Percentiles rank a stretch among this genome's conserved stretches.
These are phyloP conservation scores for Fusarium sp. DNA, from an alignment of 2,329 filamentous ascomycete genomes.

Conservation along the genomic window DNA sequence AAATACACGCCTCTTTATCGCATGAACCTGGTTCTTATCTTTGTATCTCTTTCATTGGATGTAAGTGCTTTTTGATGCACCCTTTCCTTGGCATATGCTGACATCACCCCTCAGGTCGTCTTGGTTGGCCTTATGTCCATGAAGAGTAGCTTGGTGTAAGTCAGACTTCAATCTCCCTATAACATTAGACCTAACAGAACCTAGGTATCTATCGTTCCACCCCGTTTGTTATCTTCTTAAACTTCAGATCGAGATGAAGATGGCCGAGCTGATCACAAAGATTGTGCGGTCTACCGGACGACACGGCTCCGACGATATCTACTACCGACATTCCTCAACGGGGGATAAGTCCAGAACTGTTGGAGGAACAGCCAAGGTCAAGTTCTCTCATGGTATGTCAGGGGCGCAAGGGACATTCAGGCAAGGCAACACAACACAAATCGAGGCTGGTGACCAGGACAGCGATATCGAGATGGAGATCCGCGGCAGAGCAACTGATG, in stretches of 20 bases:
- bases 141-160: slow-evolving; percentile 42
- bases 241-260: slow-evolving; percentile 63
- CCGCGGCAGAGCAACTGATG: not conserved
- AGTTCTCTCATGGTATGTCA: not conserved
- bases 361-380: not conserved
- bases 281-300: slow-evolving; percentile 29
- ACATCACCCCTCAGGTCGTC: slow-evolving; percentile 17
- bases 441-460: slow-evolving; percentile 24
- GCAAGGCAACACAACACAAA: not conserved
- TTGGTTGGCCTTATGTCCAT: slow-evolving; percentile 46
- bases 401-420: not conserved
- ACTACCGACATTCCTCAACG: slow-evolving; percentile 11
- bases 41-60: slow-evolving; percentile 43
- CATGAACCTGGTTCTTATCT: slow-evolving; percentile 44
- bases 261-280: slow-evolving; percentile 61
- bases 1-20: slow-evolving; percentile 61
- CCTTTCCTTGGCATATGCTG: accelerated
- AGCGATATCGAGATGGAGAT: slow-evolving; percentile 8
- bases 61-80: not conserved
- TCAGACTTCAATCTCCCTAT: accelerated
- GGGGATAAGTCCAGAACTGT: slow-evolving; percentile 1
- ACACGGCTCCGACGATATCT: slow-evolving; percentile 10
- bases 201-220: slow-evolving; percentile 51
- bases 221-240: slow-evolving; percentile 62
- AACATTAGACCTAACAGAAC: not conserved